Base-by-base conservation (phyloP, 768 basidiomycete genomes). In the Lanmaoa pseudosensibilis region DNA sequence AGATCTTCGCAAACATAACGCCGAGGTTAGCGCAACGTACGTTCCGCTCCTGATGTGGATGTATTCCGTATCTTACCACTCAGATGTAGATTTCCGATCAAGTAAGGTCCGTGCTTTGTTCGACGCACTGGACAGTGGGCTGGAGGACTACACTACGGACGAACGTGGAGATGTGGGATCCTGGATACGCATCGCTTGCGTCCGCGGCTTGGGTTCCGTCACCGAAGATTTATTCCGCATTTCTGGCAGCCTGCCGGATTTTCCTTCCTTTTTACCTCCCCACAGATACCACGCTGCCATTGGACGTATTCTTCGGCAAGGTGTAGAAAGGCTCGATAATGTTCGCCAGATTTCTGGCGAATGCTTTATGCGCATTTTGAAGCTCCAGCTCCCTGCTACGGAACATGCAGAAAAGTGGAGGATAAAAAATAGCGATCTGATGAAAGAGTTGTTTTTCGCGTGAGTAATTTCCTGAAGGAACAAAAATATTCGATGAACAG, bases 81-180 rank as follows among this genome's bases (percentile, higher is more conserved):
- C 52, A 30, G 30, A 16, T 34, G 30, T 56, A 90, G 89, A 74
- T 58, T 61, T 88, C 56, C 74, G 77, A 46, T 69, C 80, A 38
- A 72, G 72, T 37, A 59, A 75, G 37, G 74, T 86, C 49, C 71
- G 74, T 52, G 65, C 75, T 5, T 67, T 92, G 52, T 75, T 88
- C 49, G 74, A 80, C 52, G 79, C 82, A 19, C 67, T 92, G 37
- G 70, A 87, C n/a, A 69, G 66, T n/a, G 94, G 92, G 4, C 73
- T 99, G 50, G 78, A 83, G 19, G 95, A 99, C 74, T 99, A 98
- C 68, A 89, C 92, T 6, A 85, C 83, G 46, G 96, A 99, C 68
- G 91, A 97, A 68, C 86, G 96, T 61, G 96, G 96, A 5, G 97
- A 99, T 68, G 89, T 99, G 37, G 96, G 96, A 40, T 98, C 96